phyloP scores from a whole-genome alignment of 352 stramenopile species.

The Phytopythium mirpurense region DNA sequence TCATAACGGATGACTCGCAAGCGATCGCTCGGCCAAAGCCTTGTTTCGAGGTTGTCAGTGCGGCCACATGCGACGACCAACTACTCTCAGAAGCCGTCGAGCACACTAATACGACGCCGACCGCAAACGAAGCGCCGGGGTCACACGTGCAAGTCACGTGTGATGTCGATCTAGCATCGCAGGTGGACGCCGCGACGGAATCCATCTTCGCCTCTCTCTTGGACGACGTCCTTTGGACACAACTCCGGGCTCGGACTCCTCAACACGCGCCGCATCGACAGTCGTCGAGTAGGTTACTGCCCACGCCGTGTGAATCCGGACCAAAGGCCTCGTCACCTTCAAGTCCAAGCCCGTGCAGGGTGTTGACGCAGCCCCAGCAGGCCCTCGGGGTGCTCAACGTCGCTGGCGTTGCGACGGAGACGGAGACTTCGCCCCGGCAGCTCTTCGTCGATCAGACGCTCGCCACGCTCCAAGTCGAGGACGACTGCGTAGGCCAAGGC shows the following conservation, averaged over 20 bases:
- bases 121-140: not conserved
- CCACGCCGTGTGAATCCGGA: not conserved
- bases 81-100: too few relatives aligned
- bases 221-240: not conserved
- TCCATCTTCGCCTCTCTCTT: not conserved
- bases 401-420: not conserved
- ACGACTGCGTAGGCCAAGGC: not conserved
- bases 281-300: not conserved
- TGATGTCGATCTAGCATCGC: not conserved
- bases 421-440: not conserved
- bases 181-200: not conserved
- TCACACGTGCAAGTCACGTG: not conserved
- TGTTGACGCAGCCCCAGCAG: not conserved
- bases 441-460: not conserved
- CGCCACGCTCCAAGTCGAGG: not conserved
- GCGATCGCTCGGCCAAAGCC: not conserved
- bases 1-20: too few relatives aligned
- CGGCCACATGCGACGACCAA: not conserved
- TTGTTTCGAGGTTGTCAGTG: not conserved
- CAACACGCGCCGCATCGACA: not conserved
- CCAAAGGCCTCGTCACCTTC: not conserved
- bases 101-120: not conserved
- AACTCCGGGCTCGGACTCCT: not conserved
- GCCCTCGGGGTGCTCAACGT: not conserved
- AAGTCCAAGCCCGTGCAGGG: not conserved